phyloP scores from a whole-genome alignment of 2,329 filamentous ascomycete genomes.

The Colletotrichum sp. region DNA sequence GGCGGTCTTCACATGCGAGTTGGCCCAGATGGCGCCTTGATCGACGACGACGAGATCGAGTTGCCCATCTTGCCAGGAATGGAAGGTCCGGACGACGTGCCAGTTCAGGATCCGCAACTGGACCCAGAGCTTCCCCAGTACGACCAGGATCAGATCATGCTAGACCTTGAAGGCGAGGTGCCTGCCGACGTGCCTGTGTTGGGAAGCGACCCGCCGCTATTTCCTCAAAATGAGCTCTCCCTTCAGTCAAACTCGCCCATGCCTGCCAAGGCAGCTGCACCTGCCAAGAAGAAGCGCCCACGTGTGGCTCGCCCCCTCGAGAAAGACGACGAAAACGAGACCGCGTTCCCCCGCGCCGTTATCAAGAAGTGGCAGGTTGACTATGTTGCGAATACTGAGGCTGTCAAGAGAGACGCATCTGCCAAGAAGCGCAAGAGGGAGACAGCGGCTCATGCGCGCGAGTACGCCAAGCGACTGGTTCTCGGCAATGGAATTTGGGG shows the following conservation, averaged over 20 bases:
- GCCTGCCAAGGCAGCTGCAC: not conserved
- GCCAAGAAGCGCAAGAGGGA: constrained; percentile 19
- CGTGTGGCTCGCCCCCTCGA: not conserved
- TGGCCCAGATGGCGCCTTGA: constrained; percentile 55
- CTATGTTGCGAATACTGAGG: constrained; percentile 43
- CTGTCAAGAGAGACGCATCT: constrained; percentile 26
- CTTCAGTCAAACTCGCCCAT: not conserved
- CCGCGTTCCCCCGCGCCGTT: not conserved
- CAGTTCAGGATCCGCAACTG: constrained; percentile 17
- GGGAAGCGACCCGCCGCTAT: not conserved
- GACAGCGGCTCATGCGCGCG: constrained; percentile 42
- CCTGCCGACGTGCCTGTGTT: not conserved
- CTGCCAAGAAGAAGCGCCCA: not conserved
- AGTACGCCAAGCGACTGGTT: constrained; percentile 43
- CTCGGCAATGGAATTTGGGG: constrained; percentile 44
- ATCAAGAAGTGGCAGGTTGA: constrained; percentile 40
- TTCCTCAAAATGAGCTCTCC: not conserved
- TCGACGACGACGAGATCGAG: constrained; percentile 48
- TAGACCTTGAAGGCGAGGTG: not conserved
- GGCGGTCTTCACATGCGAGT: constrained; percentile 53
- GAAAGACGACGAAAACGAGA: not conserved
- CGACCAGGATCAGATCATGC: not conserved
- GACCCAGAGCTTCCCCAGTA: not conserved
- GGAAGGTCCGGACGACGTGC: constrained; percentile 9
- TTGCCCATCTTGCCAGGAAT: constrained; percentile 44